Base-by-base conservation (phyloP, 2,329 filamentous ascomycete genomes). In the Apiospora aurea region DNA sequence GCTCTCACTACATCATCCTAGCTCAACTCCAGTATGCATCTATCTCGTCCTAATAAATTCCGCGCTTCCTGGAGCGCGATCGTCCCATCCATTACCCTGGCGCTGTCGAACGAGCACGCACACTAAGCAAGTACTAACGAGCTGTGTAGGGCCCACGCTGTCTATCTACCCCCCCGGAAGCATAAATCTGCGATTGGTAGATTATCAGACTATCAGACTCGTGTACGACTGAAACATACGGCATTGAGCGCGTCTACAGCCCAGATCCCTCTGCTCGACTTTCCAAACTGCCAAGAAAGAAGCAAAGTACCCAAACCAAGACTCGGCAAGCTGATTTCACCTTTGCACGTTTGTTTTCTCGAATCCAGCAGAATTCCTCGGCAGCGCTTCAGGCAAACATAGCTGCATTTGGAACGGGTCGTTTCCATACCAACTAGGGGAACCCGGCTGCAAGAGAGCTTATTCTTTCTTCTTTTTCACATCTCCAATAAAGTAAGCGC, bases 91-190 rank as follows among this genome's bases (percentile, higher is more conserved):
- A 64, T 41, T 64, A 64, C n/a, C 57, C 57, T 24, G 57, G 57
- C 57, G 34, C 29, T 29, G 34, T 8, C 10, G 57, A n/a, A 41
- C 57, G 41, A 38, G 57, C 57, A 64, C 57, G 29, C 21, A 38
- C 57, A 64, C 57, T 64, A 64, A 41, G 57, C 57, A 64, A 64
- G 57, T 64, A 64, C 57, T 64, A 64, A 64, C 57, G 57, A 64
- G 57, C 16, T 38, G 34, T 41, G n/a, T n/a, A 64, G 57, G 57
- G 57, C 34, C 57, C 57, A 64, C 57, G 57, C 34, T 64, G 57
- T 64, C 57, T 64, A 41, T 41, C 29, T 41, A 13, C n/a, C 4
- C 41, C 41, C 34, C 34, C 57, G 57, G 34, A n/a, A 64, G 34
- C 57, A 41, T 38, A 64, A 64, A 24, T 13, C 21, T 38, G 34